Conservation (phyloP, 352 stramenopile genomes). For the Lagenidium sp. region DNA sequence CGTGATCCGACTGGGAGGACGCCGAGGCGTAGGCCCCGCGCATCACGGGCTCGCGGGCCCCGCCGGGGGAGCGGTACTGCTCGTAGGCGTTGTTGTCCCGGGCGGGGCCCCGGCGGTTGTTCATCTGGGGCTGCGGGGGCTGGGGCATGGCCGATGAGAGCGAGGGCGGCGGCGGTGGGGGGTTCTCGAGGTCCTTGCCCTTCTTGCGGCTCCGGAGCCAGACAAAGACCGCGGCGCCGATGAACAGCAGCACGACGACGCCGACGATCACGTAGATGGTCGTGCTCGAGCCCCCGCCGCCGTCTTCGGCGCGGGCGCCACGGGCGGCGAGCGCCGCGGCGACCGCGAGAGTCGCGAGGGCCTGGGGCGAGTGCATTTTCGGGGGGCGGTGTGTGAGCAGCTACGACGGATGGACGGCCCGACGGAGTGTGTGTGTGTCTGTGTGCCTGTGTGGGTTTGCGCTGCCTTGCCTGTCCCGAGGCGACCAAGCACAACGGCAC, state of each 20-base stretch:
- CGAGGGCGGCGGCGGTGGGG: not conserved
- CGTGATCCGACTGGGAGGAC: no score
- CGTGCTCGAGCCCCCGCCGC: conserved; percentile 13
- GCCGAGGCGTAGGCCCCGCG: no score
- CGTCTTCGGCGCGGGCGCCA: conserved; percentile 4
- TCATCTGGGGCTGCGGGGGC: not conserved
- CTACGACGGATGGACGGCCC: no score
- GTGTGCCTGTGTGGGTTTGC: no score
- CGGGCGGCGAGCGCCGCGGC: conserved; percentile 1
- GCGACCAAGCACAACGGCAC: no score
- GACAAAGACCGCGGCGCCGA: conserved; percentile 39
- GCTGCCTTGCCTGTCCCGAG: no score
- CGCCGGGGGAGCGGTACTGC: no score
- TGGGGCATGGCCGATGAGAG: no score
- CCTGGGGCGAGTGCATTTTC: conserved; percentile 1
- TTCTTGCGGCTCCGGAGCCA: conserved; percentile 25
- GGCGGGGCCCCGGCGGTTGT: not conserved
- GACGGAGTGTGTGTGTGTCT: no score
- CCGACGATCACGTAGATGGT: conserved; percentile 49
- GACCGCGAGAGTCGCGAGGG: conserved; percentile 6
- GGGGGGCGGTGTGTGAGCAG: no score
- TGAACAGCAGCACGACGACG: conserved; percentile 43
- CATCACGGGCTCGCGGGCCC: no score
- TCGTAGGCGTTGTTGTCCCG: no score
- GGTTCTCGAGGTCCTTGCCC: not conserved